Percentiles rank a stretch among this genome's conserved stretches.
Evolutionary conservation across 129 eudicot species (phyloP).

Genomic region (Arctium minus): DNA sequence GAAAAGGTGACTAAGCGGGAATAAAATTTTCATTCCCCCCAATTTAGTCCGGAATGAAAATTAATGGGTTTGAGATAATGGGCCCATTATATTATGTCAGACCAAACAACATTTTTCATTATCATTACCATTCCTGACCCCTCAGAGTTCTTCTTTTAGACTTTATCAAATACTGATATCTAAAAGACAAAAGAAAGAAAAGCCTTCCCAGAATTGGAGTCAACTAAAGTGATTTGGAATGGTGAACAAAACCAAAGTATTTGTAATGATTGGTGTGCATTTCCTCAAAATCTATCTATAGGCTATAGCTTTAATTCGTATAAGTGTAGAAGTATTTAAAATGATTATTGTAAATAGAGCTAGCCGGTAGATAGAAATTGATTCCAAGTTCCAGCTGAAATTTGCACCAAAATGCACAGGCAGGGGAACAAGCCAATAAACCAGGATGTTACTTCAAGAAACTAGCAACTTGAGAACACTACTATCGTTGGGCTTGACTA

Average conservation of each 20-base stretch:
- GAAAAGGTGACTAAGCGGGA: no score
- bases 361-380: not conserved
- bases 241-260: not conserved
- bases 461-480: constrained; percentile 5
- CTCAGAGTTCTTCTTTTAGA: no score
- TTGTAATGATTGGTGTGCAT: not conserved
- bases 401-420: not conserved
- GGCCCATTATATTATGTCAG: no score
- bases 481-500: not conserved
- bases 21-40: no score
- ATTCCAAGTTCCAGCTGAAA: not conserved
- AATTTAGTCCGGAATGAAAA: no score
- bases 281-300: not conserved
- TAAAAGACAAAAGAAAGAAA: not conserved
- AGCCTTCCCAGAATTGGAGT: not conserved
- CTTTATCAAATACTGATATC: not conserved
- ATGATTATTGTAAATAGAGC: not conserved
- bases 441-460: constrained; percentile 18
- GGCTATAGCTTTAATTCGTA: not conserved
- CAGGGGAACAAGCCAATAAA: not conserved
- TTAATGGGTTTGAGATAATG: no score
- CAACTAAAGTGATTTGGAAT: not conserved
- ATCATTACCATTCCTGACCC: no score
- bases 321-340: not conserved
- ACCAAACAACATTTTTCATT: no score